Conservation (phyloP, 139 green algal species). For the Tetradesmus lagerheimii region DNA sequence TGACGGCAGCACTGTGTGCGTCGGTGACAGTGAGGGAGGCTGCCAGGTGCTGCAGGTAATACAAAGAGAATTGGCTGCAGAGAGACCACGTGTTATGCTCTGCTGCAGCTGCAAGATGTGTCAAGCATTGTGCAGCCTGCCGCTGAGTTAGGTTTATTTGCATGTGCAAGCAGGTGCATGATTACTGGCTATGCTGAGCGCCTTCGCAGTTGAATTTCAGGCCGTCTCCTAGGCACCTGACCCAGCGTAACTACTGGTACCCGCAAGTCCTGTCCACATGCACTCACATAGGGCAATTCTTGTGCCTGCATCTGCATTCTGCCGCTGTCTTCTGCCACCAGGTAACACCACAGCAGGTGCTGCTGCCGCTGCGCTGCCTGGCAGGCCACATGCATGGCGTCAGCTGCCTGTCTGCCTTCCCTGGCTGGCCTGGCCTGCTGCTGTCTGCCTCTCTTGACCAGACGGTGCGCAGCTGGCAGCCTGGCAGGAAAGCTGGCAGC, state of each 20-base stretch:
- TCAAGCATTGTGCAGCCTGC: too few relatives aligned
- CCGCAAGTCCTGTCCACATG: too few relatives aligned
- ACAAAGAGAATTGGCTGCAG: too few relatives aligned
- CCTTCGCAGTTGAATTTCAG: too few relatives aligned
- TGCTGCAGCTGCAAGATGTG: not conserved
- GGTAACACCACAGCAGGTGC: not conserved
- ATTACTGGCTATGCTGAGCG: too few relatives aligned
- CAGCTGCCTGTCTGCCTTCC: not conserved
- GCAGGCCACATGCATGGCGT: not conserved
- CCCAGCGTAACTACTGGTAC: too few relatives aligned
- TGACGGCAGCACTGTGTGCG: not conserved
- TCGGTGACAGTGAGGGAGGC: conserved; percentile 7
- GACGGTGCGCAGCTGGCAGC: conserved; percentile 16
- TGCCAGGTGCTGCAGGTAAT: conserved; percentile 24
- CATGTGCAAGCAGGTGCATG: too few relatives aligned
- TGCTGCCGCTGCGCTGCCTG: not conserved
- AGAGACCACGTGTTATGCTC: too few relatives aligned
- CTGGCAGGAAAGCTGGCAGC: not conserved
- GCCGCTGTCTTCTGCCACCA: not conserved
- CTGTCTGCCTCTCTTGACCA: conserved; percentile 37
- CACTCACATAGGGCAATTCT: too few relatives aligned
- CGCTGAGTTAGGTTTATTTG: too few relatives aligned
- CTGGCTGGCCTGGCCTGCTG: conserved; percentile 2
- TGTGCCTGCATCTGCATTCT: not conserved
- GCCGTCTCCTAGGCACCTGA: too few relatives aligned